Evolutionary conservation across 2,329 filamentous ascomycete genomes (phyloP).

Genomic region (Neurospora sp.): DNA sequence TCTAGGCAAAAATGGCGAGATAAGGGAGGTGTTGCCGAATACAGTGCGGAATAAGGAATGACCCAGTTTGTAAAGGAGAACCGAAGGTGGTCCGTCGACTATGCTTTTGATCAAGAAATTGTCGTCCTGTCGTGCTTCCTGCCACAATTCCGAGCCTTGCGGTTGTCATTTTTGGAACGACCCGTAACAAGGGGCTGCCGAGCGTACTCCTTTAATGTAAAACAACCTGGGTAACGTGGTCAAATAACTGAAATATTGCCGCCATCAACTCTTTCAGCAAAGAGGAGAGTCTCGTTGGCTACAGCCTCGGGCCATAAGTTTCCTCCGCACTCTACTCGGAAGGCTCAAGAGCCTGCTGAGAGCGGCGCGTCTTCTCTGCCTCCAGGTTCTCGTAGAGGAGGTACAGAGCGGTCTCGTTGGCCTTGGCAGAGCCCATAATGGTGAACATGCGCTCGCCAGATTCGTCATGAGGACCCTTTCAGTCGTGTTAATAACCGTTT

Average conservation of each 20-base stretch:
- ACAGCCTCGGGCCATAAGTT: slow-evolving; percentile 15
- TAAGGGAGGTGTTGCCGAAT: slow-evolving; percentile 6
- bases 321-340: slow-evolving; percentile 34
- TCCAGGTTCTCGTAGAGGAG: slow-evolving; percentile 98
- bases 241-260: slow-evolving; percentile 11
- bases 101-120: slow-evolving; percentile 24
- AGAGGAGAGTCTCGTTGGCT: slow-evolving; percentile 4
- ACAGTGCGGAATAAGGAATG: slow-evolving; percentile 24
- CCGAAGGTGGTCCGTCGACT: slow-evolving; percentile 21
- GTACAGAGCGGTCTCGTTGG: slow-evolving; percentile 93
- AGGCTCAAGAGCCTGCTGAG: slow-evolving; percentile 50
- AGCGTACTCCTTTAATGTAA: slow-evolving; percentile 39
- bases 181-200: slow-evolving; percentile 37
- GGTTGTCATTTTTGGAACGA: slow-evolving; percentile 51
- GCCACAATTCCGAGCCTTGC: slow-evolving; percentile 46
- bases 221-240: slow-evolving; percentile 7
- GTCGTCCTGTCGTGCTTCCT: slow-evolving; percentile 34
- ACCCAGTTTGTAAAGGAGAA: slow-evolving; percentile 24
- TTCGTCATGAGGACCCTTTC: slow-evolving; percentile 79
- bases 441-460: slow-evolving; percentile 99
- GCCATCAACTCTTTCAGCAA: neutral
- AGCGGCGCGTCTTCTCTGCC: slow-evolving; percentile 97
- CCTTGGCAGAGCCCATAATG: slow-evolving; percentile 88
- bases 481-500: slow-evolving; percentile 1
- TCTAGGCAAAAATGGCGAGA: neutral